Percentiles rank a stretch among this genome's conserved stretches.
phyloP scores from a whole-genome alignment of 768 basidiomycete genomes.

The Naganishia vishniacii region DNA sequence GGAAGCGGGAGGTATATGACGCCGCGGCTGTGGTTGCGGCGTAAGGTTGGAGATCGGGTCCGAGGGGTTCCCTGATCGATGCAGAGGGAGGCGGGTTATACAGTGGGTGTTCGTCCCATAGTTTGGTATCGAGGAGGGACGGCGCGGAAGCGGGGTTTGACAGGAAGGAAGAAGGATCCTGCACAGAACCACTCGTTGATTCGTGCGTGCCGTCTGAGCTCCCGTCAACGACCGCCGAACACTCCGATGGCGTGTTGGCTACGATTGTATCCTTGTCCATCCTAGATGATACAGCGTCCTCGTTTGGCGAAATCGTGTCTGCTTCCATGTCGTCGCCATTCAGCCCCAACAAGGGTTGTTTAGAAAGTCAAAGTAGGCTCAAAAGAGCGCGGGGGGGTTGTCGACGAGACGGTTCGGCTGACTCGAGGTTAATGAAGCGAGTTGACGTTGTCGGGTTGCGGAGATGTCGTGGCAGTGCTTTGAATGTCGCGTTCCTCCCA shows the following conservation, averaged over 20 bases:
- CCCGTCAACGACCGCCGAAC: not conserved
- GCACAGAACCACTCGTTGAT: not conserved
- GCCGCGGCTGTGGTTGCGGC: conserved; percentile 2
- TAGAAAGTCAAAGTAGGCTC: too few relatives aligned
- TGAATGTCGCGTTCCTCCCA: too few relatives aligned
- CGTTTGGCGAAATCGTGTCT: not conserved
- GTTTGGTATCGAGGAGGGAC: conserved; percentile 7
- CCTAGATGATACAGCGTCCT: conserved; percentile 6
- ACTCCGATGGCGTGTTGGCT: not conserved
- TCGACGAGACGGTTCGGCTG: too few relatives aligned
- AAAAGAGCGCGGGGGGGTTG: not conserved
- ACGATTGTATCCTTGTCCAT: not conserved
- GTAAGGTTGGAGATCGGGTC: conserved; percentile 30
- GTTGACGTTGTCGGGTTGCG: too few relatives aligned
- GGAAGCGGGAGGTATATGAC: conserved; percentile 4
- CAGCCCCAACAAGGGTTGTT: not conserved
- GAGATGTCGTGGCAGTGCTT: not conserved
- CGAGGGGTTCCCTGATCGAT: conserved; percentile 41
- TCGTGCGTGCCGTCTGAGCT: not conserved
- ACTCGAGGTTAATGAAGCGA: too few relatives aligned
- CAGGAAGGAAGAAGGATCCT: not conserved
- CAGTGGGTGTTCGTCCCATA: conserved; percentile 24
- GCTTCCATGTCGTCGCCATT: conserved; percentile 15
- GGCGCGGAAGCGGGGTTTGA: not conserved
- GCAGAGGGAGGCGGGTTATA: conserved; percentile 27